Conservation (phyloP, 352 stramenopile genomes). For the Ophiocytium majus region DNA sequence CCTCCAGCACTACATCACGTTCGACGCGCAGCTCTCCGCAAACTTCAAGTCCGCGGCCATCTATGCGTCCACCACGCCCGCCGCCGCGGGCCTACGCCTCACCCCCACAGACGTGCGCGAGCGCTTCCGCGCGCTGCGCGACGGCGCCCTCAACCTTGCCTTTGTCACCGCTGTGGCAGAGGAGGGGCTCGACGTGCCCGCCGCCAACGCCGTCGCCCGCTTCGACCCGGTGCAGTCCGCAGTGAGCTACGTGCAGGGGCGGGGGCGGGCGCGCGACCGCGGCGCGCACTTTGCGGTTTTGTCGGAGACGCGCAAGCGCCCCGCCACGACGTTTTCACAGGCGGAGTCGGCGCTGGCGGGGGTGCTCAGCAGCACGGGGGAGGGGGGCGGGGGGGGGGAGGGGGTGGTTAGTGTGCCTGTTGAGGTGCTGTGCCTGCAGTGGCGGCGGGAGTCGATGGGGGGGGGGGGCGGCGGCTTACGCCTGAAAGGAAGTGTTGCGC, state of each 20-base stretch:
- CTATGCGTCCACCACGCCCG: conserved; percentile 36
- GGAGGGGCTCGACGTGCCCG: conserved; percentile 50
- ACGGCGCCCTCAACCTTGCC: conserved; percentile 39
- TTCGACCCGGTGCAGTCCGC: conserved; percentile 49
- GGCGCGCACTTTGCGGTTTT: conserved; percentile 50
- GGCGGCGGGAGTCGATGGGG: too few relatives aligned
- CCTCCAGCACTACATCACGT: conserved; percentile 30
- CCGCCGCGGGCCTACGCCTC: conserved; percentile 29
- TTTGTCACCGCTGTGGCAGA: conserved; percentile 35
- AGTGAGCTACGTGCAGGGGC: conserved; percentile 41
- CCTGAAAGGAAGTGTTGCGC: too few relatives aligned
- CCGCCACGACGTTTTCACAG: conserved; percentile 25
- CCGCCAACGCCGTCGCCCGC: conserved; percentile 40
- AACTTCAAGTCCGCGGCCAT: conserved; percentile 34
- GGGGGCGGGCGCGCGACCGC: conserved; percentile 40
- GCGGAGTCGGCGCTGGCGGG: conserved; percentile 27
- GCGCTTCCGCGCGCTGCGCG: conserved; percentile 22
- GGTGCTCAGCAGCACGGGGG: too few relatives aligned
- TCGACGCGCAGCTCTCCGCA: conserved; percentile 19
- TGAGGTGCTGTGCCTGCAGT: too few relatives aligned
- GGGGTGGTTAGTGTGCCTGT: too few relatives aligned
- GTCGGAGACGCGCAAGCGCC: conserved; percentile 19
- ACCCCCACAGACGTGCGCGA: conserved; percentile 20
- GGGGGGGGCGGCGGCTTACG: too few relatives aligned
- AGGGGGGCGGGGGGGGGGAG: too few relatives aligned